Percentiles rank a stretch among this genome's conserved stretches.
Conservation (phyloP, 305 asterid species). For the Striga hermonthica region DNA sequence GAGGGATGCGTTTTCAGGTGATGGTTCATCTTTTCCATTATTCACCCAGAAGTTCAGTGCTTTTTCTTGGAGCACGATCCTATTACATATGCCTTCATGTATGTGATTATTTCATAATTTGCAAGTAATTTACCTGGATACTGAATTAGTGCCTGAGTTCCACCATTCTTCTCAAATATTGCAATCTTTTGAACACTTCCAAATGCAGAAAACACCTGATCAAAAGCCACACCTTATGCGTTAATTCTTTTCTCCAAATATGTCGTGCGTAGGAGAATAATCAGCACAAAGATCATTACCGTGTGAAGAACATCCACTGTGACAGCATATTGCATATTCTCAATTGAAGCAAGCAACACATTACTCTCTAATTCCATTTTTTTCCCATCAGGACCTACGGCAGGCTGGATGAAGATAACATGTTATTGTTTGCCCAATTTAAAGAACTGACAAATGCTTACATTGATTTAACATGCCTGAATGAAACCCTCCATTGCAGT, state of each 20-base stretch:
- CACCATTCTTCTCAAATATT: constrained; percentile 87
- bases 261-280: constrained; percentile 12
- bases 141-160: constrained; percentile 75
- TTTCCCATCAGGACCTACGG: constrained; percentile 81
- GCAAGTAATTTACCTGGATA: constrained; percentile 58
- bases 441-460: constrained; percentile 17
- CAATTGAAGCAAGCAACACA: no score
- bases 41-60: background rate
- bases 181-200: constrained; percentile 83
- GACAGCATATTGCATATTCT: no score
- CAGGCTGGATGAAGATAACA: constrained; percentile 49
- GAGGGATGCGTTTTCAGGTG: no score
- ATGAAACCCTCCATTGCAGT: constrained; percentile 72
- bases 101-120: constrained; percentile 12
- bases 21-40: constrained; percentile 4
- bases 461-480: constrained; percentile 50
- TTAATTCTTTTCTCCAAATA: constrained; percentile 2
- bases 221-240: constrained; percentile 24
- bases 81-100: background rate
- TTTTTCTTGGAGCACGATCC: no score
- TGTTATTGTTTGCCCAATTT: constrained; percentile 28
- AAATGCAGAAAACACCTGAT: constrained; percentile 72
- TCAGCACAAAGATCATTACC: constrained; percentile 39
- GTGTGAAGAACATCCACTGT: constrained; percentile 32
- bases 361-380: constrained; percentile 38